phyloP scores from a whole-genome alignment of 345 rosid species.

The Lumnitzera littorea region DNA sequence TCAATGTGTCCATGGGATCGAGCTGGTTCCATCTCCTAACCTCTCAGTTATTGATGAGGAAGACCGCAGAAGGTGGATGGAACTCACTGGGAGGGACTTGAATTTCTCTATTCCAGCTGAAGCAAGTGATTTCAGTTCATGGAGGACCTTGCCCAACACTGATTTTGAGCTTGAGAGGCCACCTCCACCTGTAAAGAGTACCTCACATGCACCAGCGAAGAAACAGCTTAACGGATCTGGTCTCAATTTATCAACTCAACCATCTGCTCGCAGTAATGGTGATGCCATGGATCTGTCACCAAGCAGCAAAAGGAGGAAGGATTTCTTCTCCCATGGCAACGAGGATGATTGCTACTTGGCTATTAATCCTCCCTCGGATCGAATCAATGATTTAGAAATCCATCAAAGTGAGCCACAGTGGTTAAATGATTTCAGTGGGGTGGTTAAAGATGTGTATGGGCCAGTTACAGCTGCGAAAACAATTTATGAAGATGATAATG shows the following conservation, averaged over 20 bases:
- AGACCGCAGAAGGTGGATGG: constrained; percentile 84
- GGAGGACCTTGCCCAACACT: constrained; percentile 90
- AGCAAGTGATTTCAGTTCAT: constrained; percentile 85
- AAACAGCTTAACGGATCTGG: constrained; percentile 82
- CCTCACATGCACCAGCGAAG: constrained; percentile 47
- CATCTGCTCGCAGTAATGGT: constrained; percentile 51
- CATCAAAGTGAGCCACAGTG: constrained; percentile 70
- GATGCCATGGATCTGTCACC: constrained; percentile 68
- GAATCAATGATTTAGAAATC: constrained; percentile 39
- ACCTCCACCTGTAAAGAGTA: constrained; percentile 39
- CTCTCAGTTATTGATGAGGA: constrained; percentile 74
- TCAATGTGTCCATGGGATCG: constrained; percentile 91
- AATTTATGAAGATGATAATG: constrained; percentile 78
- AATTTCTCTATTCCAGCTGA: constrained; percentile 70
- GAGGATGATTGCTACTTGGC: constrained; percentile 55
- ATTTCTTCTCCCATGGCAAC: constrained; percentile 54
- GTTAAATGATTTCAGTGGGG: constrained; percentile 76
- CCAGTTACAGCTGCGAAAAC: constrained; percentile 97
- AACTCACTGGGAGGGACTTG: constrained; percentile 83
- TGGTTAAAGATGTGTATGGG: constrained; percentile 61
- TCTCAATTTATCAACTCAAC: constrained; percentile 71
- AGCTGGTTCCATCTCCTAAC: constrained; percentile 67
- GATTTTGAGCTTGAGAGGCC: constrained; percentile 91
- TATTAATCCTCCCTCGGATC: constrained; percentile 35
- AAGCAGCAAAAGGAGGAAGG: constrained; percentile 73